Evolutionary conservation across 2,329 filamentous ascomycete genomes (phyloP), one percentile per base, ranked within the genome.

Genomic region (Aspergillus bombycis): DNA sequence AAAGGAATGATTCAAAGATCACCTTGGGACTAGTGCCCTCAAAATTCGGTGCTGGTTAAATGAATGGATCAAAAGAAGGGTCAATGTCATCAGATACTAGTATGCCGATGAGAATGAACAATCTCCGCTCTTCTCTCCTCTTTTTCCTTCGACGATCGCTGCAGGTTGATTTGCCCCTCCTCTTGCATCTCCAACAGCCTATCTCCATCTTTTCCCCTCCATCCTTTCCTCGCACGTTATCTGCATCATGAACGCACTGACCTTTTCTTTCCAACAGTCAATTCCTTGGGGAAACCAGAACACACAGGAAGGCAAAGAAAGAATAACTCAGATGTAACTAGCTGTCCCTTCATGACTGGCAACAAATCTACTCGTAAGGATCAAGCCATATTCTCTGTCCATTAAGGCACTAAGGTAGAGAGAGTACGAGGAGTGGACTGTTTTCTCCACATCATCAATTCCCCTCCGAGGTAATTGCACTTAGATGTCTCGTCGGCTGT

Each of bases 161-260:
- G 63, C 60, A 32, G 28, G 28, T 34, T 52, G 48, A 32, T 52
- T 52, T 53, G 63, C 64, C 62, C 64, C 62, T 62, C 64, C 38
- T 55, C 21, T 55, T 10, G 14, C 59, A 23, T 36, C 34, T 48
- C 19, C n/a, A 52, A 34, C 57, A 64, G 57, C 64, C 64, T 66
- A 66, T 66, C 67, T 64, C 63, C 60, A 62, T 67, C 46, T 21
- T 41, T 63, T 38, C 48, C 62, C 67, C 63, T 63, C 65, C 65
- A 68, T 67, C 60, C 58, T 61, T 65, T 60, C 41, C 65, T 57
- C 60, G 62, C 58, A 63, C 57, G 38, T 55, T 30, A 45, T 59
- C 67, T 68, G 67, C 65, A 60, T 60, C 57, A 21, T 36, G 48
- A 55, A 55, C 65, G 67, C 67, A 67, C 63, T 65, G 67, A 67